Percentiles rank a stretch among this genome's conserved stretches.
phyloP scores from a whole-genome alignment of 2,329 filamentous ascomycete species.

The Verticillium nubilum region DNA sequence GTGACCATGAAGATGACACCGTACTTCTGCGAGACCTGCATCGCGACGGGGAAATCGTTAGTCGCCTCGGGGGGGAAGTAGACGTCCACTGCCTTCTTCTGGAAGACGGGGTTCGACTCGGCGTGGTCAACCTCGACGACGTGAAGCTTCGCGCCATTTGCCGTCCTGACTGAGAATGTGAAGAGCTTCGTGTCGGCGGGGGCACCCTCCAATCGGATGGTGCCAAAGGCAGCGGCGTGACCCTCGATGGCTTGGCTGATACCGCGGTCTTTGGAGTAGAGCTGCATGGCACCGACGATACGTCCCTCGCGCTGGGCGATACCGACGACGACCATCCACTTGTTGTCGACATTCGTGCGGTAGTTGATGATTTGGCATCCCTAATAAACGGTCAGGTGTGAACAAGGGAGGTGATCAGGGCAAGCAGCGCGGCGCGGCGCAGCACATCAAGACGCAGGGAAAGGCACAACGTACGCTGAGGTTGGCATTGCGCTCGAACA shows the following conservation, averaged over 20 bases:
- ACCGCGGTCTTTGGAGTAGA: constrained; percentile 91
- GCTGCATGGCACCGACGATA: constrained; percentile 92
- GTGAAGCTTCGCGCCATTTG: constrained; percentile 88
- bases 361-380: constrained; percentile 99
- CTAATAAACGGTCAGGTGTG: constrained; percentile 35
- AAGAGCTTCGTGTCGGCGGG: constrained; percentile 91
- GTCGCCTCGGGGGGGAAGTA: constrained; percentile 95
- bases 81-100: constrained; percentile 95
- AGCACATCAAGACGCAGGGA: not conserved
- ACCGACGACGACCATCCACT: constrained; percentile 97
- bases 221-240: constrained; percentile 91
- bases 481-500: constrained; percentile 92
- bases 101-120: constrained; percentile 80
- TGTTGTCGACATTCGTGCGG: constrained; percentile 88
- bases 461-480: constrained; percentile 59
- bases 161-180: constrained; percentile 88
- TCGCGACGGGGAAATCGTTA: constrained; percentile 96
- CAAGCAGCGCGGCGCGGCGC: no score
- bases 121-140: constrained; percentile 96
- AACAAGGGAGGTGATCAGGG: not conserved
- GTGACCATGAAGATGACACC: constrained; percentile 96
- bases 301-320: constrained; percentile 91
- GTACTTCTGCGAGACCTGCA: constrained; percentile 96
- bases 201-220: constrained; percentile 80
- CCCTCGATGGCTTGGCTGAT: constrained; percentile 98